A percentile compares a stretch with the other conserved stretches of the same genome.
phyloP scores from a whole-genome alignment of 768 basidiomycete genomes.

The Leccinum ochraceum region DNA sequence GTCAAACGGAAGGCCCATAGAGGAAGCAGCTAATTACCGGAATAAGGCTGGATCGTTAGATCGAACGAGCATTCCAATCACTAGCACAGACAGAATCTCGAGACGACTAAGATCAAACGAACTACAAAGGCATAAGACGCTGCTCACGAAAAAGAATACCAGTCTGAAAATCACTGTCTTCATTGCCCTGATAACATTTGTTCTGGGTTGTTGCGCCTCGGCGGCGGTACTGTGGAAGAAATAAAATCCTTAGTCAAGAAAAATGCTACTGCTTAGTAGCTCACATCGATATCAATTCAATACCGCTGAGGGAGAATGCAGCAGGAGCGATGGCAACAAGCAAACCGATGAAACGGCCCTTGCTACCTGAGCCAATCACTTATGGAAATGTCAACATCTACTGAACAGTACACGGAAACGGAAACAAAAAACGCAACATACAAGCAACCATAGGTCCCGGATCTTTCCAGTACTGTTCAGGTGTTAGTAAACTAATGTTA shows the following conservation, averaged over 20 bases:
- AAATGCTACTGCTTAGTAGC: slow-evolving; percentile 26
- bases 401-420: not conserved
- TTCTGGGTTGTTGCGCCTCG: slow-evolving; percentile 75
- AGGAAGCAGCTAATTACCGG: slow-evolving; percentile 23
- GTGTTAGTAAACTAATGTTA: not conserved
- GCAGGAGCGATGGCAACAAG: slow-evolving; percentile 22
- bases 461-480: slow-evolving; percentile 23
- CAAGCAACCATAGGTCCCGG: slow-evolving; percentile 29
- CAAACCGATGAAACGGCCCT: slow-evolving; percentile 23
- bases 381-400: not conserved
- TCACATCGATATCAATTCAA: slow-evolving; percentile 74
- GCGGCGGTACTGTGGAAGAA: slow-evolving; percentile 58
- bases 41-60: slow-evolving; percentile 59
- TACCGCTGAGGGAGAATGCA: slow-evolving; percentile 77
- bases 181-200: slow-evolving; percentile 77
- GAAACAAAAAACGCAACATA: not conserved
- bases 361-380: slow-evolving; percentile 21
- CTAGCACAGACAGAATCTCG: slow-evolving; percentile 35
- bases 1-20: not conserved
- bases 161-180: slow-evolving; percentile 81
- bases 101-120: slow-evolving; percentile 2
- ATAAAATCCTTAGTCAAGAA: slow-evolving; percentile 12
- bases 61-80: slow-evolving; percentile 79
- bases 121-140: not conserved
- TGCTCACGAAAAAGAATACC: slow-evolving; percentile 32